Evolutionary conservation across 176 grass and related monocot species (phyloP).

Genomic region (Phoenix roebelenii): DNA sequence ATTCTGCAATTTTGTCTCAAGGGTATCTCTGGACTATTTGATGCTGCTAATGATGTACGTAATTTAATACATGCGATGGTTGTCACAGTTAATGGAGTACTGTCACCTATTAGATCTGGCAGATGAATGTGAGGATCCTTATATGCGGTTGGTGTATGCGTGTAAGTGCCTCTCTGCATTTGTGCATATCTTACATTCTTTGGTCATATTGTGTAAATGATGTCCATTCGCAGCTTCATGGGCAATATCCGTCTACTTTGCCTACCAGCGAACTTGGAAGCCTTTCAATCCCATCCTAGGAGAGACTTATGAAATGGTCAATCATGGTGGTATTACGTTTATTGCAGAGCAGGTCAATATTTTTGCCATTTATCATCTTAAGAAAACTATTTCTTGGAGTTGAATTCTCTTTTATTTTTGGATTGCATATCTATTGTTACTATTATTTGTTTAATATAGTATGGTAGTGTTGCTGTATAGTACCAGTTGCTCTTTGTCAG

Average conservation of each 20-base stretch:
- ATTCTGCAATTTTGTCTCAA: no score
- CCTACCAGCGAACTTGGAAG: conserved; percentile 78
- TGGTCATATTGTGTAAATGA: conserved; percentile 2
- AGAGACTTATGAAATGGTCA: conserved; percentile 90
- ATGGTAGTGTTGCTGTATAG: no score
- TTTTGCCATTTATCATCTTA: no score
- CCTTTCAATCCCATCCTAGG: conserved; percentile 97
- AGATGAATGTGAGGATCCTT: conserved; percentile 89
- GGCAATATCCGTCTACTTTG: conserved; percentile 80
- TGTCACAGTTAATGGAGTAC: conserved; percentile 76
- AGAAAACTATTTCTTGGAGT: no score
- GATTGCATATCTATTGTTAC: no score
- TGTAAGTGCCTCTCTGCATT: conserved; percentile 36
- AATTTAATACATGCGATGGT: not conserved
- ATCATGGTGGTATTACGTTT: conserved; percentile 77
- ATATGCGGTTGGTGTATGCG: conserved; percentile 85
- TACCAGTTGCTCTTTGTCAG: no score
- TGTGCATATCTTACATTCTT: conserved; percentile 4
- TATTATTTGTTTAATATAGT: no score
- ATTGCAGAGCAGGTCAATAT: conserved; percentile 67
- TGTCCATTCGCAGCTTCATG: conserved; percentile 63
- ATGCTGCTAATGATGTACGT: not conserved
- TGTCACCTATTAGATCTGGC: conserved; percentile 84
- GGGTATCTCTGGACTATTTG: no score
- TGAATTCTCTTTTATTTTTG: no score